These are phyloP conservation scores for Phialophora tarda DNA, from an alignment of 2,329 filamentous ascomycete species.

Conservation along the genomic window DNA sequence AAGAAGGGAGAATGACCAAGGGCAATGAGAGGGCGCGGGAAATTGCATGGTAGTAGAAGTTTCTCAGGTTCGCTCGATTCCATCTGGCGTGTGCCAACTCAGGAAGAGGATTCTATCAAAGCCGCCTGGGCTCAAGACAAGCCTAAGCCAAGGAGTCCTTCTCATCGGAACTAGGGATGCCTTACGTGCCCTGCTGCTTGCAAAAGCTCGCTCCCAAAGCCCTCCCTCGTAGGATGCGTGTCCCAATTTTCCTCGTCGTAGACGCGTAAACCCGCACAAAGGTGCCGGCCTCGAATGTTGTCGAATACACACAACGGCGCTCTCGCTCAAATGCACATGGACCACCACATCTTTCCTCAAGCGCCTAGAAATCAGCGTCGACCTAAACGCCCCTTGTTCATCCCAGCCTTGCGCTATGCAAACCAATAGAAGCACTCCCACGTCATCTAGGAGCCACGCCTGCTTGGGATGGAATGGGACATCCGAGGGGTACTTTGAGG, in stretches of 20 bases:
- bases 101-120: constrained; percentile 17
- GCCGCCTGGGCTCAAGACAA: neutral
- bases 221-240: neutral
- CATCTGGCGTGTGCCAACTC: constrained; percentile 11
- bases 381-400: constrained; percentile 3
- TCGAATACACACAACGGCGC: constrained; percentile 10
- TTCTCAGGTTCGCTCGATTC: constrained; percentile 2
- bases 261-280: constrained; percentile 4
- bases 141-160: neutral
- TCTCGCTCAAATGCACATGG: constrained; percentile 16
- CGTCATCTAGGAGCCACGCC: constrained; percentile 18
- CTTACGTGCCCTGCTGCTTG: constrained; percentile 5
- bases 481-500: constrained; percentile 28
- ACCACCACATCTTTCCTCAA: neutral
- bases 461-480: constrained; percentile 17
- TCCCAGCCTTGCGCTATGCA: constrained; percentile 26
- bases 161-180: neutral
- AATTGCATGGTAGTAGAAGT: neutral
- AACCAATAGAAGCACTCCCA: constrained; percentile 9
- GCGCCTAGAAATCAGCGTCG: neutral
- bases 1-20: neutral
- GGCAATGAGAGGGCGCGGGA: no score
- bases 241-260: constrained; percentile 2
- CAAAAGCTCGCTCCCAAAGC: neutral
- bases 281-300: neutral